Base-by-base conservation (phyloP, 1,284 basidiomycete genomes). In the Cryptococcus sp. region DNA sequence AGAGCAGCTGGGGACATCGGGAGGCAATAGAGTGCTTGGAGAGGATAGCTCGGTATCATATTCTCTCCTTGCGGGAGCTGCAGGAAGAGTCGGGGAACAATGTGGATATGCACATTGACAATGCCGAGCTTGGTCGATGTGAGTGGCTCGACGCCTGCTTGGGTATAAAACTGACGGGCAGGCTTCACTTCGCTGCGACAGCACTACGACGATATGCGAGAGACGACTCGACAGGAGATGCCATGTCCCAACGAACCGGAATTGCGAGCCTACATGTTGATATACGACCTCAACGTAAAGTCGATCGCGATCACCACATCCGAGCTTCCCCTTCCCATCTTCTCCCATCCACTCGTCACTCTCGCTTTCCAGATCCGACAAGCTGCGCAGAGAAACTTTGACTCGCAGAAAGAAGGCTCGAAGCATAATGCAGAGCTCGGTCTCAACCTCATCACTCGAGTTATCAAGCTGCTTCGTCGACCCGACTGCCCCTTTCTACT, bases 181-280 rank as follows among this genome's bases (percentile, higher is more conserved):
- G 89, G 89, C 21, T 79, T 97, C 33, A 86, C 88, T 63, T 89
- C 85, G 63, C 77, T 97, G 42, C 89, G 90, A 67, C 89, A 97
- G 66, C 93, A 89, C 63, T 95, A 97, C 68, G 85, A 89, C 60
- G 93, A 97, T 58, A 63, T 72, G 52, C 81, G 88, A 48, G 78
- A 84, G 14, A 79, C 77, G 11, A 73, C 74, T 18, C 82, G 82
- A 34, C 16, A 60, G 9, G 65, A 69, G 23, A 54, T 62, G 51
- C 66, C 83, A 43, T 85, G 84, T 6, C 82, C 86, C 0, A 86
- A 86, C 48, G 92, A 97, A 66, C 81, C 95, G 41, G 94, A 98
- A 72, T 95, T 98, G 81, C 83, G 90, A 19, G 85, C 95, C 0
- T 97, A 97, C 74, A 88, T 94, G 66, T 82, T 93, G 32, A 80